Conservation (phyloP, 2,329 filamentous ascomycete species). For the Arthroderma sp. region DNA sequence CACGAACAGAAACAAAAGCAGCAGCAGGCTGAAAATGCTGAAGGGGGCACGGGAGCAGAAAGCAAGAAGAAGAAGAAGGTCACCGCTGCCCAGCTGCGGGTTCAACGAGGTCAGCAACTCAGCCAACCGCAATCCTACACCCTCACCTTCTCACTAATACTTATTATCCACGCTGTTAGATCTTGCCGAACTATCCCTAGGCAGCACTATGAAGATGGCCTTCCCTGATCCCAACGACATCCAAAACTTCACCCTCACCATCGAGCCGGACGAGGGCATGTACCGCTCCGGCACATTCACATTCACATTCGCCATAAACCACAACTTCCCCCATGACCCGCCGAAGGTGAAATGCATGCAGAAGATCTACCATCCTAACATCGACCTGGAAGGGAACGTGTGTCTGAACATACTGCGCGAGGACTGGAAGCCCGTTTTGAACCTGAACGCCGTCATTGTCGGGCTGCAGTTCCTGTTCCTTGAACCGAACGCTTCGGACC, state of each 20-base stretch:
- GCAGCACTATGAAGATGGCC: conserved; percentile 42
- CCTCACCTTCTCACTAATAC: not conserved
- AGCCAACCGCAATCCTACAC: not conserved
- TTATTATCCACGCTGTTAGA: conserved; percentile 18
- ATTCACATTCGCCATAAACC: conserved; percentile 84
- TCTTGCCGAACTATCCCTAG: conserved; percentile 37
- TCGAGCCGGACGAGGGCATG: conserved; percentile 46
- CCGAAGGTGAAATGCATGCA: conserved; percentile 94
- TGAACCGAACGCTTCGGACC: conserved; percentile 91
- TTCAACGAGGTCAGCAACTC: conserved; percentile 67
- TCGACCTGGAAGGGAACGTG: conserved; percentile 93
- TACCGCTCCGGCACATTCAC: conserved; percentile 81
- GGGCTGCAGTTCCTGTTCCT: conserved; percentile 90
- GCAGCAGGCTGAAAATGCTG: conserved; percentile 88
- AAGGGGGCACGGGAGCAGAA: conserved; percentile 53
- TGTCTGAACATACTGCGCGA: conserved; percentile 94
- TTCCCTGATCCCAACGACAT: conserved; percentile 47
- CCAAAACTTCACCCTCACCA: conserved; percentile 39
- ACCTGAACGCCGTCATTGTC: conserved; percentile 91
- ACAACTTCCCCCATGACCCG: conserved; percentile 92
- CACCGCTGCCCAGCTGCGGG: conserved; percentile 83
- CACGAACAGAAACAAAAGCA: conserved; percentile 56
- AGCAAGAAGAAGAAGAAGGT: conserved; percentile 94
- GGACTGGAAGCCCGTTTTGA: conserved; percentile 98
- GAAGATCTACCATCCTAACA: conserved; percentile 99